A percentile compares a stretch with the other conserved stretches of the same genome.
Conservation (phyloP, 768 basidiomycete species). For the Podaxis pistillaris region DNA sequence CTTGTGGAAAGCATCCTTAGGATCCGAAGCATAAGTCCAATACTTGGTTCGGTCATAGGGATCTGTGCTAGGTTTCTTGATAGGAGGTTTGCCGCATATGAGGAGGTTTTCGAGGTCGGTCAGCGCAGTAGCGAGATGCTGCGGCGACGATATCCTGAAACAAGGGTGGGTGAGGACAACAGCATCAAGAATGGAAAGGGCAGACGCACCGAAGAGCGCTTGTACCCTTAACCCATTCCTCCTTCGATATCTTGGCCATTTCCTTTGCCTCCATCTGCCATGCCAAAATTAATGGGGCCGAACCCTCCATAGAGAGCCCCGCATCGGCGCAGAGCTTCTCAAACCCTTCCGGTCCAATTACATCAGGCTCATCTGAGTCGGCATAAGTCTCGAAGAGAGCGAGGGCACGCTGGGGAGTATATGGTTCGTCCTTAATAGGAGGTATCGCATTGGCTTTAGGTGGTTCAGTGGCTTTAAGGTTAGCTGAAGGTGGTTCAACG, state of each 20-base stretch:
- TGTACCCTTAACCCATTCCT: slow-evolving; percentile 69
- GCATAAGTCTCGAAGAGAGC: slow-evolving; percentile 63
- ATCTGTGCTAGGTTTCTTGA: slow-evolving; percentile 39
- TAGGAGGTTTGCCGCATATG: slow-evolving; percentile 44
- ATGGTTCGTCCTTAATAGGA: slow-evolving; percentile 37
- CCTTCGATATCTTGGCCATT: slow-evolving; percentile 68
- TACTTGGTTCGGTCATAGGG: slow-evolving; percentile 58
- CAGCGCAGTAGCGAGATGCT: slow-evolving; percentile 47
- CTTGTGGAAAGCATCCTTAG: slow-evolving; percentile 53
- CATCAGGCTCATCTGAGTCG: slow-evolving; percentile 48
- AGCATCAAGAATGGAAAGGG: not conserved
- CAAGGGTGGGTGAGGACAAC: not conserved
- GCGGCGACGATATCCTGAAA: slow-evolving; percentile 41
- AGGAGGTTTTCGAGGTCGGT: slow-evolving; percentile 66
- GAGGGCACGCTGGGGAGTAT: slow-evolving; percentile 48
- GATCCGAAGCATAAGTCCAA: slow-evolving; percentile 45
- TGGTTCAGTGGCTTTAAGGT: slow-evolving; percentile 1
- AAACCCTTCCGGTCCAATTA: slow-evolving; percentile 74
- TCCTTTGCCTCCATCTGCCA: slow-evolving; percentile 74
- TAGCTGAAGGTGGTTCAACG: slow-evolving; percentile 6
- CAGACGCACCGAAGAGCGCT: slow-evolving; percentile 33
- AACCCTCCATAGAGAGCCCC: slow-evolving; percentile 70
- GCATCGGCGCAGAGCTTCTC: slow-evolving; percentile 69
- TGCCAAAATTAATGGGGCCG: slow-evolving; percentile 67
- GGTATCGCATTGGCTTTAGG: slow-evolving; percentile 5